Evolutionary conservation across 1,139 yeast species (phyloP), one percentile per base, ranked within the genome.

Genomic region (Protomyces inundatus): DNA sequence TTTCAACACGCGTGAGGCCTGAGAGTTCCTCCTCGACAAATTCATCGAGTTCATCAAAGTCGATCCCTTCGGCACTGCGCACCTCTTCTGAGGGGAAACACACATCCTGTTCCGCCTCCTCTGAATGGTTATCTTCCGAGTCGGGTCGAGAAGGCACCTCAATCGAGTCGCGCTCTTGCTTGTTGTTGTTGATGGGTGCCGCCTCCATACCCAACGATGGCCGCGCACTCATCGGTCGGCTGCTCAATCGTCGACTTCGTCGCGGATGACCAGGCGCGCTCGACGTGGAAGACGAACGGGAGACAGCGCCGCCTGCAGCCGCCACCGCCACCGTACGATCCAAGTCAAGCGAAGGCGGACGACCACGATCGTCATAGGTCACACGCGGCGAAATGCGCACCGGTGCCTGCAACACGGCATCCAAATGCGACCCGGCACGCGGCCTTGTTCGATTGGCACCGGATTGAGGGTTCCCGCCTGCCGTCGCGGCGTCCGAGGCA

Each of bases 101-200:
- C 55, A 93, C 98, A 81, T 93, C 98, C 73, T 91, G 97, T 73
- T 91, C 98, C 0, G 97, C 90, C 73, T 88, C 95, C 51, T 64
- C 62, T 12, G 53, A 55, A 35, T 58, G 56, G 33, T 55, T 55
- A 52, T 58, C 53, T 23, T 58, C 56, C 5, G 62, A 58, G 37
- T 58, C 62, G 5, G 62, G 62, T 1, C 54, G 62, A 5, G 62
- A 58, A 10, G 62, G 62, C 23, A 55, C 62, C 34, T 58, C 62
- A 36, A 58, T 32, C 36, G 56, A 51, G 30, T 7, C 48, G n/a
- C 62, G 40, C 36, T 58, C 62, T 14, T 51, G 40, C 30, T 58
- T 55, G 40, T 51, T 58, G 30, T 9, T 34, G 60, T 23, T 42
- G 45, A 7, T 45, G 32, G 16, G 14, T 35, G 50, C 40, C 3